Conservation (phyloP, 2,329 filamentous ascomycete species). For the Raffaelea deltoideospora region DNA sequence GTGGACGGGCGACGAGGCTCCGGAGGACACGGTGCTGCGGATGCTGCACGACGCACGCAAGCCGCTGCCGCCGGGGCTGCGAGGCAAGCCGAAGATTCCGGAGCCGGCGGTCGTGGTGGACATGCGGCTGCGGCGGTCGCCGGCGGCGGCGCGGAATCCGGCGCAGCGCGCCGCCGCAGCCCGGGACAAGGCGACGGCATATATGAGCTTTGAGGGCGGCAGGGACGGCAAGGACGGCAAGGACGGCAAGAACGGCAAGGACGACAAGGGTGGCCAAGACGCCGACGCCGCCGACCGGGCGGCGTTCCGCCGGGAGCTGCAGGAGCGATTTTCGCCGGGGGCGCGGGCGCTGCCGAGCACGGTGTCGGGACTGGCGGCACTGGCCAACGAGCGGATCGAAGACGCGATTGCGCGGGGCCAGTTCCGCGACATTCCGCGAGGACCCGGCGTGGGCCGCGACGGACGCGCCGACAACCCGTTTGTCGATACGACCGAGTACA, state of each 20-base stretch:
- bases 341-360: slow-evolving; percentile 61
- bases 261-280: no score
- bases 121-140: slow-evolving; percentile 28
- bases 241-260: slow-evolving; percentile 24
- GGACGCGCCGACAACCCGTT: slow-evolving; percentile 73
- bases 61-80: slow-evolving; percentile 38
- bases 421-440: slow-evolving; percentile 70
- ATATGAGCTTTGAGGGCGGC: slow-evolving; percentile 30
- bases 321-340: slow-evolving; percentile 63
- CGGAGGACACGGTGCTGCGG: slow-evolving; percentile 62
- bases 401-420: slow-evolving; percentile 85
- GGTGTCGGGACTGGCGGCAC: slow-evolving; percentile 59
- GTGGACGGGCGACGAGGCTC: slow-evolving; percentile 66
- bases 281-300: slow-evolving; percentile 65
- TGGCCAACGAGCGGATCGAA: slow-evolving; percentile 84
- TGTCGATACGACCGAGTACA: slow-evolving; percentile 90
- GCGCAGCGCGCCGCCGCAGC: slow-evolving; percentile 37
- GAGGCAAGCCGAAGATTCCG: slow-evolving; percentile 29
- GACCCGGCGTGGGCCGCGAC: slow-evolving; percentile 65
- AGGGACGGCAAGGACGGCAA: slow-evolving; percentile 21
- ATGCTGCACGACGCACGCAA: slow-evolving; percentile 75
- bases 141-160: slow-evolving; percentile 21
- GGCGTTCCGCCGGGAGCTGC: slow-evolving; percentile 55
- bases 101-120: slow-evolving; percentile 32
- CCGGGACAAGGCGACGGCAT: slow-evolving; percentile 40